Percentiles rank a stretch among this genome's conserved stretches.
phyloP scores from a whole-genome alignment of 1,284 basidiomycete species.

The Microbotryum lychnidis-dioicae region DNA sequence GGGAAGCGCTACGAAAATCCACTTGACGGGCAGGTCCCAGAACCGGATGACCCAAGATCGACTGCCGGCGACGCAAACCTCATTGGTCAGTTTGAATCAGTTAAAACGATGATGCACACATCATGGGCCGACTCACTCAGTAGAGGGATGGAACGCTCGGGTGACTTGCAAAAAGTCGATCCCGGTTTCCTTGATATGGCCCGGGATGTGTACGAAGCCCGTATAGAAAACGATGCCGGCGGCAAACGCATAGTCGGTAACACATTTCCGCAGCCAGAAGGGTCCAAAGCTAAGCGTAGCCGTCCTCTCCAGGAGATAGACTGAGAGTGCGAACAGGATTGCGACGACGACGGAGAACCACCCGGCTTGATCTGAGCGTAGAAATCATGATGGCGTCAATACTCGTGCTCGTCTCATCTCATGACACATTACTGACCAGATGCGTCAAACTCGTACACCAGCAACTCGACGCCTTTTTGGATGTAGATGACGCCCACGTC shows the following conservation, averaged over 20 bases:
- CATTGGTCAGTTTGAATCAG: background rate
- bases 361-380: conserved; percentile 34
- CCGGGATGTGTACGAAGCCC: conserved; percentile 22
- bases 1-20: conserved; percentile 69
- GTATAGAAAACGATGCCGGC: conserved; percentile 43
- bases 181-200: conserved; percentile 29
- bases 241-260: conserved; percentile 42
- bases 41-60: conserved; percentile 73
- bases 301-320: conserved; percentile 38
- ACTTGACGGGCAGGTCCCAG: conserved; percentile 82
- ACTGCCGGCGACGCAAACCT: background rate
- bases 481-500: conserved; percentile 53
- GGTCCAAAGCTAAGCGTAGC: conserved; percentile 33
- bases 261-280: conserved; percentile 39
- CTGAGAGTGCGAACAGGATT: conserved; percentile 42
- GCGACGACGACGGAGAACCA: conserved; percentile 45
- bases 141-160: conserved; percentile 26
- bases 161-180: conserved; percentile 33
- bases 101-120: too few species aligned
- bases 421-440: background rate
- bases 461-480: conserved; percentile 44
- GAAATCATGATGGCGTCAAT: conserved; percentile 19
- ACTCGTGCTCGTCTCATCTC: background rate
- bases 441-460: conserved; percentile 31
- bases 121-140: conserved; percentile 11